These are phyloP conservation scores for Capsicum rhomboideum DNA, from an alignment of 257 asterid species.

Conservation along the genomic window DNA sequence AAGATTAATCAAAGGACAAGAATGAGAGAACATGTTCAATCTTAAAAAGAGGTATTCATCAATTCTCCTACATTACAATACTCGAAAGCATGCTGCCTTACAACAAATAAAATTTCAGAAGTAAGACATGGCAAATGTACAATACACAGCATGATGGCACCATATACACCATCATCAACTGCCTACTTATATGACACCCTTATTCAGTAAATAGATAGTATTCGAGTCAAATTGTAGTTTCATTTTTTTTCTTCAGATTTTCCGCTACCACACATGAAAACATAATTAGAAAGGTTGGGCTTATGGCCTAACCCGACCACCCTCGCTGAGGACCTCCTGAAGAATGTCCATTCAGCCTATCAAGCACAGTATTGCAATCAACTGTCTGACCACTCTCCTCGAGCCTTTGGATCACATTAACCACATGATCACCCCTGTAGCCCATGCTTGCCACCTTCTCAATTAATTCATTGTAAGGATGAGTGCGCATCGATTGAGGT, in stretches of 20 bases:
- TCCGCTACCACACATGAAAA: background rate
- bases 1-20: background rate
- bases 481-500: slow-evolving; percentile 45
- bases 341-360: slow-evolving; percentile 71
- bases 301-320: slow-evolving; percentile 46
- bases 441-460: slow-evolving; percentile 91
- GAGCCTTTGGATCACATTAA: slow-evolving; percentile 62
- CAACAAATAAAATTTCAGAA: background rate
- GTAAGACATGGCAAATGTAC: background rate
- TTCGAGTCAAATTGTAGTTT: background rate
- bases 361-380: slow-evolving; percentile 75
- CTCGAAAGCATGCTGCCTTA: background rate
- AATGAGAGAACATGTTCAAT: background rate
- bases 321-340: slow-evolving; percentile 79
- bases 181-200: slow-evolving; percentile 1
- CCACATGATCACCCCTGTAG: slow-evolving; percentile 66
- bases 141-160: background rate
- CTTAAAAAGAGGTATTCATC: background rate
- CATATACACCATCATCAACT: background rate
- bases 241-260: background rate
- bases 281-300: background rate
- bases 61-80: background rate
- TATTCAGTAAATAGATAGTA: background rate
- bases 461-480: slow-evolving; percentile 68
- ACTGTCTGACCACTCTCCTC: slow-evolving; percentile 87